Percentiles rank a stretch among this genome's conserved stretches.
Conservation (phyloP, 306 rosid genomes). For the Inga oerstediana region DNA sequence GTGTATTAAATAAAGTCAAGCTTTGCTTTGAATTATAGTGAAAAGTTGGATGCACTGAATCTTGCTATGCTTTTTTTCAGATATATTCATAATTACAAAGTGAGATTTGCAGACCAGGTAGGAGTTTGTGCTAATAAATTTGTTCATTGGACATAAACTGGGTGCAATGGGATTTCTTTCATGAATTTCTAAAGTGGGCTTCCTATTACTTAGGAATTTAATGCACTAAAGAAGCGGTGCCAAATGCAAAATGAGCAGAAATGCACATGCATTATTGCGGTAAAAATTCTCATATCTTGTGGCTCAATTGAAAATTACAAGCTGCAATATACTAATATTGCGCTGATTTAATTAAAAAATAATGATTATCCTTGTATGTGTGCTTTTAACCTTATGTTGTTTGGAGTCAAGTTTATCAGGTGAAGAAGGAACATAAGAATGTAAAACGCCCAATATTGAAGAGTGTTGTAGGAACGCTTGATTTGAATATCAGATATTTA, state of each 20-base stretch:
- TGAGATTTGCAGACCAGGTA: conserved; percentile 74
- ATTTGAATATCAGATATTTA: conserved; percentile 62
- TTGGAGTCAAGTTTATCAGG: conserved; percentile 54
- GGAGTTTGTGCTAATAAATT: conserved; percentile 27
- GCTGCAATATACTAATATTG: not conserved
- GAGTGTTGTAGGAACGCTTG: conserved; percentile 81
- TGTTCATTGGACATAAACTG: conserved; percentile 7
- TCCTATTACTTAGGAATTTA: conserved; percentile 60
- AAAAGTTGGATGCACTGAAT: conserved; percentile 49
- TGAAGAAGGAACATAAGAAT: conserved; percentile 57
- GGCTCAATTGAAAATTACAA: conserved; percentile 2
- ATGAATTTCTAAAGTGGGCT: conserved; percentile 25
- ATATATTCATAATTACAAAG: conserved; percentile 55
- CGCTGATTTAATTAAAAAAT: not conserved
- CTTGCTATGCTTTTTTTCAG: conserved; percentile 55
- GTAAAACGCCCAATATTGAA: conserved; percentile 50
- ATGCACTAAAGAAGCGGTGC: conserved; percentile 61
- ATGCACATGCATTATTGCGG: conserved; percentile 65
- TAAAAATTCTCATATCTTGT: conserved; percentile 29
- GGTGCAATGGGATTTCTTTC: conserved; percentile 5
- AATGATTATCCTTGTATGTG: not conserved
- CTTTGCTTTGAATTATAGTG: not conserved
- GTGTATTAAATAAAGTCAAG: not conserved
- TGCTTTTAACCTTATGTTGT: conserved; percentile 27
- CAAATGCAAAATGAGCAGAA: conserved; percentile 40